Percentiles rank a stretch among this genome's conserved stretches.
Conservation (phyloP, 257 asterid genomes). For the Scutellaria barbata region DNA sequence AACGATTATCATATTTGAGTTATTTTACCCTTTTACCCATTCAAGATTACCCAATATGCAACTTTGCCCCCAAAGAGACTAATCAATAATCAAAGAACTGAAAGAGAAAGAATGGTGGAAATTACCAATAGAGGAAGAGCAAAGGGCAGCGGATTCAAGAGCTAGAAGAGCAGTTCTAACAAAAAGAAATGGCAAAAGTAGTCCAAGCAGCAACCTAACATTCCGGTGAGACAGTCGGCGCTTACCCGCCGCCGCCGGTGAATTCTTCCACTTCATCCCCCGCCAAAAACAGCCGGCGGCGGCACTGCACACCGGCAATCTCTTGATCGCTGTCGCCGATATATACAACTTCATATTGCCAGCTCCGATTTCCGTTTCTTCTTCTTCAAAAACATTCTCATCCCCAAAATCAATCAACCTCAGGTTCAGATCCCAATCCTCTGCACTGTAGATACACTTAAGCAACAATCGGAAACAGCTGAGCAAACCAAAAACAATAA, state of each 20-base stretch:
- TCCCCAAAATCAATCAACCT: conserved; percentile 23
- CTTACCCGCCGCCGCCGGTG: conserved; percentile 36
- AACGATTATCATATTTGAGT: neutral
- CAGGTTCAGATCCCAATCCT: conserved; percentile 38
- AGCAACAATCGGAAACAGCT: neutral
- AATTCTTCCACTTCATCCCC: conserved; percentile 51
- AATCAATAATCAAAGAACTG: neutral
- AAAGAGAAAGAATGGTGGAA: neutral
- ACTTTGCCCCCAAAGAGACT: conserved; percentile 9
- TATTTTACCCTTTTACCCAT: conserved; percentile 15
- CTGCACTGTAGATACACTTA: neutral
- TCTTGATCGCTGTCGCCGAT: conserved; percentile 55
- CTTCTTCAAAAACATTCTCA: conserved; percentile 38
- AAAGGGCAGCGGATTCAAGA: conserved; percentile 71
- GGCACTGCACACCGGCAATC: conserved; percentile 47
- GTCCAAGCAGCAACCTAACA: conserved; percentile 60
- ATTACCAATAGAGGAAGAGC: conserved; percentile 73
- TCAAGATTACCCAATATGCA: conserved; percentile 7
- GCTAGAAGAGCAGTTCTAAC: conserved; percentile 62
- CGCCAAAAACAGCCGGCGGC: conserved; percentile 41
- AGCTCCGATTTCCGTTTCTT: conserved; percentile 44
- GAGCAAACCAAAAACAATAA: neutral
- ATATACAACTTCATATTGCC: conserved; percentile 57
- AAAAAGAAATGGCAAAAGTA: conserved; percentile 61
- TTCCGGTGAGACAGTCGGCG: conserved; percentile 58